Evolutionary conservation across 2,329 filamentous ascomycete species (phyloP), one percentile per base, ranked within the genome.

Genomic region (Stemphylium lycopersici): DNA sequence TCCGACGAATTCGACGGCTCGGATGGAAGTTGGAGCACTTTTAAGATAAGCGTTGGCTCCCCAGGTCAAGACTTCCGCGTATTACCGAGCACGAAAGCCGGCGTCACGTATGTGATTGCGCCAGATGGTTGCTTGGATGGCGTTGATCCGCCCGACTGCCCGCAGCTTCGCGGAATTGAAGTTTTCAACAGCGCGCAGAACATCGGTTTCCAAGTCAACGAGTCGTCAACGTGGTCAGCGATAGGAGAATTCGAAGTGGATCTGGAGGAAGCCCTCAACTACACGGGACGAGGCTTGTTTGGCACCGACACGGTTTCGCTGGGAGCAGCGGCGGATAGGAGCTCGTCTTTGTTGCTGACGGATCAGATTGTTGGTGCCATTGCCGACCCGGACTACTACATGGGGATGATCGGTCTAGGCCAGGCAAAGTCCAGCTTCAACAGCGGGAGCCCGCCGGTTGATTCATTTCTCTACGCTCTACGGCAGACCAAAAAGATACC

Each of bases 11-110:
- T 76, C 56, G 74, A 78, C 33, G 76, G 76, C 43, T 71, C 75
- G 48, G 76, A 78, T 63, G 76, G 77, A 2, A 61, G 53, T 39
- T 79, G 77, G 77, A 77, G 73, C 40, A 75, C 75, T 2, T 79
- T 79, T 59, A 64, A 68, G n/a, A 65, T 78, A 33, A 70, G 65
- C 40, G 72, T 78, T 2, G 77, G 77, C 3, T 73, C 67, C 31
- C 76, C 76, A 22, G 69, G 68, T 22, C 76, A 78, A 51, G 70
- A 76, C 33, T 73, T 75, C 26, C 66, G 70, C n/a, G 67, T 75
- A 6, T 57, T 74, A 24, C 66, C 72, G 5, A 72, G 74, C 10
- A 72, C 72, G n/a, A 63, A 72, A 52, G 55, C 71, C 55, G 57
- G 62, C 51, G 57, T 69, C 61, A 67, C 70, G 45, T 64, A 66